These are phyloP conservation scores for Cystodermella granulosa DNA, from an alignment of 1,284 basidiomycete species.

Conservation along the genomic window DNA sequence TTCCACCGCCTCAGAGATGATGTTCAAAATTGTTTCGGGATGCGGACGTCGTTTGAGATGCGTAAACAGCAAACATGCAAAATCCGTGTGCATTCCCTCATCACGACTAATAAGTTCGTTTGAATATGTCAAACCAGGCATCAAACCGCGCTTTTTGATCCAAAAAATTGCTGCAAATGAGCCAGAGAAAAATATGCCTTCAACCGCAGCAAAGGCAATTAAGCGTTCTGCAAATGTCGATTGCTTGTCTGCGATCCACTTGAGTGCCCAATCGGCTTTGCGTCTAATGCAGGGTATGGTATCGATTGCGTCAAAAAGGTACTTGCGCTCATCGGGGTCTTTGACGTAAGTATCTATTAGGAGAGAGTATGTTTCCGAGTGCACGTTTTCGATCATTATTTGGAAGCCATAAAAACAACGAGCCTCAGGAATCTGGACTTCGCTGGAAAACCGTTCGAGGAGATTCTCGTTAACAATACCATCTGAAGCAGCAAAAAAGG, in stretches of 20 bases:
- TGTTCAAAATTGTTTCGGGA: constrained; percentile 66
- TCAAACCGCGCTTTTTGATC: constrained; percentile 97
- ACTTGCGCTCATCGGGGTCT: constrained; percentile 76
- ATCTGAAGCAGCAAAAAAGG: constrained; percentile 95
- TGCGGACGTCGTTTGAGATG: constrained; percentile 79
- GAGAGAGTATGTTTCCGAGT: constrained; percentile 96
- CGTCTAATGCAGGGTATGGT: constrained; percentile 88
- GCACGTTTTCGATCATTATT: constrained; percentile 99
- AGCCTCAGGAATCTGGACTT: constrained; percentile 92
- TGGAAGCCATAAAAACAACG: constrained; percentile 99
- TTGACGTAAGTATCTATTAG: constrained; percentile 98
- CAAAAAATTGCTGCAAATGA: constrained; percentile 95
- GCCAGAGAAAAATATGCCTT: constrained; percentile 97
- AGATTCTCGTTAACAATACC: constrained; percentile 99
- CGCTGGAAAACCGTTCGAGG: constrained; percentile 89
- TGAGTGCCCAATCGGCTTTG: constrained; percentile 92
- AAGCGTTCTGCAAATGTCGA: constrained; percentile 90
- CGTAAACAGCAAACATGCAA: constrained; percentile 91
- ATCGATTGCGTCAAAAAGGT: constrained; percentile 91
- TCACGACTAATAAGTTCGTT: constrained; percentile 97
- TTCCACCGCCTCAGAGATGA: constrained; percentile 80
- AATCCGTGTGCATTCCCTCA: constrained; percentile 98
- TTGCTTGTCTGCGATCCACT: constrained; percentile 82
- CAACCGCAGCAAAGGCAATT: constrained; percentile 95
- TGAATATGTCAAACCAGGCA: constrained; percentile 96